Base-by-base conservation (phyloP, 192 early-diverging fungal genomes). In the Lobulomyces angularis region DNA sequence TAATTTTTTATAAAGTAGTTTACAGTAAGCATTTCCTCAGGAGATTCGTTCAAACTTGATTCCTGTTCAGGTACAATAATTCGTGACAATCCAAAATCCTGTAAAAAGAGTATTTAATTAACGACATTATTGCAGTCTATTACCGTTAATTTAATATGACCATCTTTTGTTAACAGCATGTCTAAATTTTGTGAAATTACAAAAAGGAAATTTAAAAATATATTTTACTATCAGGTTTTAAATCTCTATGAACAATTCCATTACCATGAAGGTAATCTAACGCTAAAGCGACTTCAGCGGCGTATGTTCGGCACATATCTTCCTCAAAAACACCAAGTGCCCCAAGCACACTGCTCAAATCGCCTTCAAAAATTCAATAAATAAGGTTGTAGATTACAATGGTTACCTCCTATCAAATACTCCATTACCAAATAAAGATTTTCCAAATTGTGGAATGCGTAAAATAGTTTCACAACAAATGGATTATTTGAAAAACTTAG, bases 381-480 rank as follows among this genome's bases (percentile, higher is more conserved):
- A 31, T n/a, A 53, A 16, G n/a, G 11, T 2, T 55, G 2, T 1
- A 16, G 18, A 51, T 24, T 56, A 44, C 45, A 5, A 7, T 17
- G 8, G 42, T 48, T 18, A 50, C 87, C 87, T 8, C 88, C 88
- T 45, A 87, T 79, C 35, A 92, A 51, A 44, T 88, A 92, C 55
- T 90, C 88, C 86, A 92, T 88, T 21, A 84, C 90, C 25, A 93
- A 50, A 48, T 87, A 90, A 29, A 93, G 53, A 51, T 88, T 83
- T 42, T 88, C 83, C 35, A 78, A 73, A 59, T 78, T 90, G 33
- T 84, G 80, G 54, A 93, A 91, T 1, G 90, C 86, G 39, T 88
- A 93, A 61, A 78, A 91, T n/a, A 93, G 67, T 55, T 83, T 81
- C 12, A 93, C 90, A 9, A 93, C 84, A 66, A 81, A 91, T 1